phyloP scores from a whole-genome alignment of 1,284 basidiomycete species.

The Puccinia hordei region DNA sequence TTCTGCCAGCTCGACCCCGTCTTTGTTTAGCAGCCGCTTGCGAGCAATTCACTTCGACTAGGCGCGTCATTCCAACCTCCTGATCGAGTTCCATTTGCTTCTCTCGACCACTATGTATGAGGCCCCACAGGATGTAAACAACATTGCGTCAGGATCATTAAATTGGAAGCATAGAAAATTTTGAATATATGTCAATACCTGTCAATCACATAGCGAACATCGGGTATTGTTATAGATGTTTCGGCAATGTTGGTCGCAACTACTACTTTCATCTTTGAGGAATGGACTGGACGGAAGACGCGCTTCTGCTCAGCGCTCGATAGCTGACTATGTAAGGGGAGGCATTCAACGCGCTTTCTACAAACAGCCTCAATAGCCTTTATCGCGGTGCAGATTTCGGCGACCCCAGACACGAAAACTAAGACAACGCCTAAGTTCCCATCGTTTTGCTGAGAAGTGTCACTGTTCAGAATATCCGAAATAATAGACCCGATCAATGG shows the following conservation, averaged over 20 bases:
- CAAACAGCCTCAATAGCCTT: slow-evolving; percentile 66
- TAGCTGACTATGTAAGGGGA: slow-evolving; percentile 87
- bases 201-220: slow-evolving; percentile 63
- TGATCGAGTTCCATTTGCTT: slow-evolving; percentile 85
- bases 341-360: slow-evolving; percentile 65
- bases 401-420: slow-evolving; percentile 72
- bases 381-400: slow-evolving; percentile 67
- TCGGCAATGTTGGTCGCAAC: slow-evolving; percentile 87
- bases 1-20: slow-evolving; percentile 85
- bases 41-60: slow-evolving; percentile 78
- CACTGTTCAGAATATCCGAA: slow-evolving; percentile 65
- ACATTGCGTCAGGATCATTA: background rate
- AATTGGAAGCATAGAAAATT: background rate
- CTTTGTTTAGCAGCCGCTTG: slow-evolving; percentile 80
- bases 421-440: slow-evolving; percentile 67
- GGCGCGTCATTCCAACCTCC: slow-evolving; percentile 71
- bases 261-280: slow-evolving; percentile 75
- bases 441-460: slow-evolving; percentile 66
- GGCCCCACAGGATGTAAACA: background rate
- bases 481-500: slow-evolving; percentile 53
- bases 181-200: slow-evolving; percentile 65
- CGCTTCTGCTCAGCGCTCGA: slow-evolving; percentile 78
- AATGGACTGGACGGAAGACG: slow-evolving; percentile 69
- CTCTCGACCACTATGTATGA: slow-evolving; percentile 72
- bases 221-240: slow-evolving; percentile 84